Base-by-base conservation (phyloP, 345 rosid genomes). In the Eucalyptus curtisii region DNA sequence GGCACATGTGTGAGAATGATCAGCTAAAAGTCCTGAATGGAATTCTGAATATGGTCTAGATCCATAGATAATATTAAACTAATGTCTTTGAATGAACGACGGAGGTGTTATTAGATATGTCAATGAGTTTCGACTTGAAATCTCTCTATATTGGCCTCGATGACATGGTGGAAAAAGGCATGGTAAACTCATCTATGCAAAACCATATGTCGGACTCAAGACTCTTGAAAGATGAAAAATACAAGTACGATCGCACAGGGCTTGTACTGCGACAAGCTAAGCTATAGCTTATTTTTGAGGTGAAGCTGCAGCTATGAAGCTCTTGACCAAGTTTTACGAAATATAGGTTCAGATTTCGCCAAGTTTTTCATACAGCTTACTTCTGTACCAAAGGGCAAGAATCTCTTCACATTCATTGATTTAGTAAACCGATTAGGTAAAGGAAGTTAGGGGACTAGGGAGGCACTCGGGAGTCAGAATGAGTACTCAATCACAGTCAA, bases 401-500 rank as follows among this genome's bases (percentile, higher is more conserved):
- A 76, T 17, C 42, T 20, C 47, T 40, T 76, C 30, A 6, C 12
- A 13, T 76, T 76, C 82, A 76, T 40, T 76, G 45, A 40, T 40
- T 76, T 19, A 8, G 7, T 40, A 37, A 76, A 20, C 82, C 7
- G 82, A 40, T 76, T 10, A 9, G 47, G 47, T 40, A 20, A 40
- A 37, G 82, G 40, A 33, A 22, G 8, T 37, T 40, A 37, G 45
- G 82, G 47, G 82, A 76, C 45, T 76, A 76, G 27, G 20, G 15
- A 76, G 2, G 45, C 82, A 76, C 82, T 76, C 14, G 4, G 24
- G 49, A 52, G 42, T 80, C 94, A 94, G 89, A 96, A 96, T 53
- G 90, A 79, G 89, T 93, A 95, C 86, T 96, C 93, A 37, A 96
- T 87, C 7, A 79, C 71, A 44, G 90, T 49, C 82, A 95, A 59